These are phyloP conservation scores for Lomentospora prolificans DNA, from an alignment of 2,329 filamentous ascomycete genomes.

Conservation along the genomic window DNA sequence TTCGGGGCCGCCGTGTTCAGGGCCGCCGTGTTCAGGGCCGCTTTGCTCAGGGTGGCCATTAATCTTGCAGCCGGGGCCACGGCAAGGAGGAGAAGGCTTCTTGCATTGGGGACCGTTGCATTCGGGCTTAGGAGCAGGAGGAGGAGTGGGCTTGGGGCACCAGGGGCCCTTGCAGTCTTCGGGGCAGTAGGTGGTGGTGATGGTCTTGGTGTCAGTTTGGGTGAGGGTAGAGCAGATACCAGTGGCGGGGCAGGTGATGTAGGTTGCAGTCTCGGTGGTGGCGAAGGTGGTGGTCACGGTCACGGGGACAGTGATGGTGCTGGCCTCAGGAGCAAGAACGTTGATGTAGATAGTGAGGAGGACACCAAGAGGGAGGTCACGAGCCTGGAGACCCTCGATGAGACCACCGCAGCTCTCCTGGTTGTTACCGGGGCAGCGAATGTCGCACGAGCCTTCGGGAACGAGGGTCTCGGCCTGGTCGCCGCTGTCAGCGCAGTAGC, in stretches of 20 bases:
- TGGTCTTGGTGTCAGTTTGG: not conserved
- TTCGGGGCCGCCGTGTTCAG: too few species aligned
- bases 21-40: too few species aligned
- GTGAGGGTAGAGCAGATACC: not conserved
- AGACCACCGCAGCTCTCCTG: not conserved
- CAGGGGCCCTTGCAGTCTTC: constrained; percentile 8
- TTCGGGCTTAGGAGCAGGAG: not conserved
- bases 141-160: constrained; percentile 4
- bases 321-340: not conserved
- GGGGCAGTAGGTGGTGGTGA: constrained; percentile 10
- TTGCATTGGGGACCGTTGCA: too few species aligned
- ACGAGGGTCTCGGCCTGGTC: not conserved
- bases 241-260: not conserved
- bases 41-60: too few species aligned
- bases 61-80: too few species aligned
- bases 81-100: too few species aligned
- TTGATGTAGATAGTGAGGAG: not conserved
- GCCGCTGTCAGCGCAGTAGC: not conserved
- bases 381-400: not conserved
- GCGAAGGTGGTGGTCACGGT: constrained; percentile 9
- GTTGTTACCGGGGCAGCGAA: not conserved
- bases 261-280: constrained; percentile 7
- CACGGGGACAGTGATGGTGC: constrained; percentile 1
- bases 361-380: not conserved
- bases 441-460: not conserved